Evolutionary conservation across 2,329 filamentous ascomycete species (phyloP).

Genomic region (Blumeria graminis): DNA sequence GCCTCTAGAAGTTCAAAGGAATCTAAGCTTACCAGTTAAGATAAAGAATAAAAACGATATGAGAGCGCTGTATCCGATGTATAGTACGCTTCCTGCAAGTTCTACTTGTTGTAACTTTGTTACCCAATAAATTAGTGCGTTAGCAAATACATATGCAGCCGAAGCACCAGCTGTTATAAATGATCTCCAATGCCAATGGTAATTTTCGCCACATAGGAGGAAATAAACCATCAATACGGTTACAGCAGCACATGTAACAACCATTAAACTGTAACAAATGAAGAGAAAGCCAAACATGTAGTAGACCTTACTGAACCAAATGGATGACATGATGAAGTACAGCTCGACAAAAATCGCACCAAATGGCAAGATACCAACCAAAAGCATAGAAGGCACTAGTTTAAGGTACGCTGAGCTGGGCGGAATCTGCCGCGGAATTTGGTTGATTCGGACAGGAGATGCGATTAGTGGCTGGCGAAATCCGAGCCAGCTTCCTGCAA

Average conservation of each 20-base stretch:
- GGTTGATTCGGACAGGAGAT: conserved; percentile 78
- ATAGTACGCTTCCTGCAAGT: conserved; percentile 68
- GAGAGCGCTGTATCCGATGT: conserved; percentile 76
- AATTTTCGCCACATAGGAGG: conserved; percentile 84
- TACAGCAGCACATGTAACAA: conserved; percentile 77
- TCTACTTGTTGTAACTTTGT: conserved; percentile 70
- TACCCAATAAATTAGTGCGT: conserved; percentile 75
- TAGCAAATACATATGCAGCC: conserved; percentile 74
- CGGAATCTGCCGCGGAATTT: conserved; percentile 92
- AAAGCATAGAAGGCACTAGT: conserved; percentile 68
- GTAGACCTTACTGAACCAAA: conserved; percentile 97
- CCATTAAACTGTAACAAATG: conserved; percentile 91
- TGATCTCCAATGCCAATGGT: conserved; percentile 95
- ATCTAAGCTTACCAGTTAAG: conserved; percentile 50
- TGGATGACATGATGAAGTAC: conserved; percentile 97
- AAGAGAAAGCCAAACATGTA: conserved; percentile 99
- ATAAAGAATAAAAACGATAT: conserved; percentile 85
- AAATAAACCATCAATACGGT: conserved; percentile 94
- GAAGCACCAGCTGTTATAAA: conserved; percentile 83
- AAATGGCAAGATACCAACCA: conserved; percentile 83
- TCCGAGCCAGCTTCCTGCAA: conserved; percentile 78
- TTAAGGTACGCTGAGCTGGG: conserved; percentile 62
- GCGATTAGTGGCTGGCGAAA: conserved; percentile 54
- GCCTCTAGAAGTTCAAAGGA: not conserved
- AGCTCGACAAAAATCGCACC: conserved; percentile 94